Percentiles rank a stretch among this genome's conserved stretches.
Conservation (phyloP, 2,329 filamentous ascomycete genomes). For the Beauveria rudraprayagi region DNA sequence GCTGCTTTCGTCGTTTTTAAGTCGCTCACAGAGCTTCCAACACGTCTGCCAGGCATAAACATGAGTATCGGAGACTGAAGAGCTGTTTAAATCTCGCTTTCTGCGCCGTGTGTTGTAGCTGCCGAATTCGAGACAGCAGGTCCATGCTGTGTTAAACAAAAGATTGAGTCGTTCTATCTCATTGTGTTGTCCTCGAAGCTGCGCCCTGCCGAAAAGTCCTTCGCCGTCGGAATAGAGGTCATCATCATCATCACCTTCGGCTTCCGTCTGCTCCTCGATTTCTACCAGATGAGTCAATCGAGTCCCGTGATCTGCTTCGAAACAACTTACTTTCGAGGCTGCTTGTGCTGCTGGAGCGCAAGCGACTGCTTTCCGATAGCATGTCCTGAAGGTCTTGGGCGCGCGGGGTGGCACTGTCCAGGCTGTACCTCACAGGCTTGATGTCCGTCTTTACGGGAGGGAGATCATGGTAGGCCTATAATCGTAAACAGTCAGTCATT, state of each 20-base stretch:
- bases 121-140: slow-evolving; percentile 8
- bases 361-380: slow-evolving; percentile 44
- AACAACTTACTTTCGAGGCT: slow-evolving; percentile 64
- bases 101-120: slow-evolving; percentile 8
- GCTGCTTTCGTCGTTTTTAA: slow-evolving; percentile 76
- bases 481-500: not conserved
- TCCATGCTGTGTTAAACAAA: slow-evolving; percentile 48
- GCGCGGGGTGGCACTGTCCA: slow-evolving; percentile 67
- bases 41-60: slow-evolving; percentile 90
- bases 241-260: slow-evolving; percentile 46
- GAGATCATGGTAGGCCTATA: slow-evolving; percentile 39
- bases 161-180: slow-evolving; percentile 63
- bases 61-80: slow-evolving; percentile 56
- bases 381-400: slow-evolving; percentile 77
- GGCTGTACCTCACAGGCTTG: slow-evolving; percentile 54
- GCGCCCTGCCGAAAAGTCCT: slow-evolving; percentile 74
- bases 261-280: slow-evolving; percentile 47
- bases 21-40: slow-evolving; percentile 83
- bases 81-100: slow-evolving; percentile 1
- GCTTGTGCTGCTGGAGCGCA: slow-evolving; percentile 59
- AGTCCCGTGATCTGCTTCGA: not conserved
- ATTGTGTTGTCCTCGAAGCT: slow-evolving; percentile 37
- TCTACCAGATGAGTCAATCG: slow-evolving; percentile 32
- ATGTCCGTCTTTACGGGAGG: slow-evolving; percentile 71
- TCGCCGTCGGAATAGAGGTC: slow-evolving; percentile 45